Evolutionary conservation across 768 basidiomycete species (phyloP), one percentile per base, ranked within the genome.

Genomic region (Imleria badia): DNA sequence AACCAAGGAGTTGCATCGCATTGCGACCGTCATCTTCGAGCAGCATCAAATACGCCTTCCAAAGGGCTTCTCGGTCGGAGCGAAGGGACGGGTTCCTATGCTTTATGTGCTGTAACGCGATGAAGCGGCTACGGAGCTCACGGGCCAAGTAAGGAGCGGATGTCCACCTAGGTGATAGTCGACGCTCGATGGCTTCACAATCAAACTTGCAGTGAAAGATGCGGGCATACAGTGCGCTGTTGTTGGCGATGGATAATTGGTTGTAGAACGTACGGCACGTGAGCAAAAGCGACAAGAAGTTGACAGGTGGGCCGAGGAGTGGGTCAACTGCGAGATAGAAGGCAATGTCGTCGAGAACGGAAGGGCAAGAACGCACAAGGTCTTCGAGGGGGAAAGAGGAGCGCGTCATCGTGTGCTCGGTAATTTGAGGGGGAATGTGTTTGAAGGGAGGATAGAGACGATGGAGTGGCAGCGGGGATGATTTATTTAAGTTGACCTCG

Each of bases 21-120:
- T 82, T 82, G 54, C 66, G 65, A 20, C 77, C 77, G 48, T 81
- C 81, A 42, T 78, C 76, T 65, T 84, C 83, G 22, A 77, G 65
- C 43, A 82, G 58, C 80, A 84, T 81, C 34, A 83, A 52, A 56
- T 79, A 82, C 12, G 71, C 75, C 17, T 73, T 77, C 83, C 83
- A 84, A 15, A 84, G 67, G 58, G 81, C 81, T 46, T 79, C 72
- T 29, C 61, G 38, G 26, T 73, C 67, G 14, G 51, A 43, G 30
- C 19, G 51, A 23, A 45, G 26, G 44, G 56, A 61, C 1, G 51
- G 54, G 15, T n/a, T 45, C 7, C 67, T 58, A 36, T 45, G 53
- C 47, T 75, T 74, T 52, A 84, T 76, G 51, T 77, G 75, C 41
- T 68, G 68, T 29, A 84, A 60, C 5, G 74, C 71, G 23, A 44